These are phyloP conservation scores for Boletus sp. DNA, from an alignment of 768 basidiomycete genomes.

Conservation along the genomic window DNA sequence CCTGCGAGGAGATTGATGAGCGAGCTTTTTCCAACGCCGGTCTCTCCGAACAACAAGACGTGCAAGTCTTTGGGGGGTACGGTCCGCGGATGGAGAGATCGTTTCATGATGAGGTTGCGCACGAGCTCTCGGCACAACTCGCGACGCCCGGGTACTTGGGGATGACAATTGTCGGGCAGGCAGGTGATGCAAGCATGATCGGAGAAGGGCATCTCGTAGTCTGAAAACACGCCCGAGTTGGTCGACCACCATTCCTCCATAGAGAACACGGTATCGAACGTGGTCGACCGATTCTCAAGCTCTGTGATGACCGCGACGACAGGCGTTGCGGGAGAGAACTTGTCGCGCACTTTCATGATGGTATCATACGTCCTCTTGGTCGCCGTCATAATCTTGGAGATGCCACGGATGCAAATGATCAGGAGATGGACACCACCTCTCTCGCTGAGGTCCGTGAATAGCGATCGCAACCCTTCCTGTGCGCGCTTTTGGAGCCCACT, in stretches of 20 bases:
- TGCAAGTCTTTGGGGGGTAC: constrained; percentile 22
- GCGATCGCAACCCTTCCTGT: no score
- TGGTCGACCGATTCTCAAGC: constrained; percentile 13
- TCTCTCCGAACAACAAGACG: constrained; percentile 42
- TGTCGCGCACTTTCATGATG: constrained; percentile 14
- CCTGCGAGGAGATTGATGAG: constrained; percentile 31
- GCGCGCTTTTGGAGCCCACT: no score
- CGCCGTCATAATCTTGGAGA: constrained; percentile 13
- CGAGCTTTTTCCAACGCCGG: constrained; percentile 35
- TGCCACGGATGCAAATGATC: constrained; percentile 17
- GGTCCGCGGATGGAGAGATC: constrained; percentile 19
- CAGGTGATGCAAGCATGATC: constrained; percentile 26
- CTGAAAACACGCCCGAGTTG: constrained; percentile 10
- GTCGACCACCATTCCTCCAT: constrained; percentile 25
- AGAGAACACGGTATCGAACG: not conserved
- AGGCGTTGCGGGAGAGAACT: constrained; percentile 14
- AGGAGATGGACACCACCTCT: not conserved
- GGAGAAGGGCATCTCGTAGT: constrained; percentile 11
- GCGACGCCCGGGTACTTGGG: constrained; percentile 15
- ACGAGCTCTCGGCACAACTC: constrained; percentile 21
- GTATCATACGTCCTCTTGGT: constrained; percentile 20
- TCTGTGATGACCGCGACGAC: constrained; percentile 20
- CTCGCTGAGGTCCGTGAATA: no score
- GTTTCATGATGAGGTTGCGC: constrained; percentile 21
- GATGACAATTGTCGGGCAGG: constrained; percentile 17